Percentiles rank a stretch among this genome's conserved stretches.
These are phyloP conservation scores for Eimeria sp. DNA, from an alignment of 169 alveolate genomes.

Conservation along the genomic window DNA sequence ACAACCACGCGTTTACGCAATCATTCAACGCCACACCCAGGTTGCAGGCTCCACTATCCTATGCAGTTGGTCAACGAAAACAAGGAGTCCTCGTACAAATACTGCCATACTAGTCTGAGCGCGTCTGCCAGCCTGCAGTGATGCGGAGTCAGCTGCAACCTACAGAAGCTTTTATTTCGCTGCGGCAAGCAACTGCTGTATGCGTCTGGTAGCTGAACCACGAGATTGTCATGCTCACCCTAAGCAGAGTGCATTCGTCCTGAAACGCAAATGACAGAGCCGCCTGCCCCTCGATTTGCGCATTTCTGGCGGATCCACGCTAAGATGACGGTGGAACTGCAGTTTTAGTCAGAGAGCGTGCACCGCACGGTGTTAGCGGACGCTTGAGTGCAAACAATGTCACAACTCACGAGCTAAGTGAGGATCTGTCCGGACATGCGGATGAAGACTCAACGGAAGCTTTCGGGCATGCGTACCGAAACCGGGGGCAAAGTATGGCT, in stretches of 20 bases:
- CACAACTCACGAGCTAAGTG: background rate
- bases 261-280: background rate
- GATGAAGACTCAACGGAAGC: background rate
- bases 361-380: background rate
- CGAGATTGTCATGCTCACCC: background rate
- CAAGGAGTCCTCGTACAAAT: background rate
- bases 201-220: background rate
- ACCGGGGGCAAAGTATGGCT: background rate
- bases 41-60: too few relatives aligned
- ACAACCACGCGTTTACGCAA: background rate
- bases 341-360: background rate
- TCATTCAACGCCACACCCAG: background rate
- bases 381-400: background rate
- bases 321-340: background rate
- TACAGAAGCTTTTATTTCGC: background rate
- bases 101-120: background rate
- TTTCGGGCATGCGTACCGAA: background rate
- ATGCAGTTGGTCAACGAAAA: too few relatives aligned
- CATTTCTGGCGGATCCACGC: background rate
- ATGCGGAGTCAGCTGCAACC: background rate
- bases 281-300: background rate
- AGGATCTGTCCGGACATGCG: background rate
- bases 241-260: background rate
- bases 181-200: background rate
- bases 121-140: background rate